These are phyloP conservation scores for Rhodomyrtus tomentosa DNA, from an alignment of 345 rosid species.

Conservation along the genomic window DNA sequence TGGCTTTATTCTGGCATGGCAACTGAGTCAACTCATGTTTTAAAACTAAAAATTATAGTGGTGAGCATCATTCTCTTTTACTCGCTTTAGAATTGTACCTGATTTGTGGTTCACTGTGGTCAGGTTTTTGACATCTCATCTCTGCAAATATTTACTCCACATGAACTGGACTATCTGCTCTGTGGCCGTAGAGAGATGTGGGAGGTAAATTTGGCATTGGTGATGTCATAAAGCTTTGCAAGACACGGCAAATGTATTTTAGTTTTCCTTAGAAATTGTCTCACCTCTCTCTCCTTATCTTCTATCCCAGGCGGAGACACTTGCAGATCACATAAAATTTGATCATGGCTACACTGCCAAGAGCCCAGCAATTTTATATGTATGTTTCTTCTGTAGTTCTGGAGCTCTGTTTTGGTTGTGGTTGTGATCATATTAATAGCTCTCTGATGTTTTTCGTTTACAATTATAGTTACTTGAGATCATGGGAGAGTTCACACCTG, in stretches of 20 bases:
- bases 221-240: not conserved
- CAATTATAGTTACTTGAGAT: constrained; percentile 72
- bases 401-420: not conserved
- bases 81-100: not conserved
- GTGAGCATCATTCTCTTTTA: not conserved
- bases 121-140: constrained; percentile 94
- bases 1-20: not conserved
- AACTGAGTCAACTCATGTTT: not conserved
- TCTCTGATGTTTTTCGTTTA: not conserved
- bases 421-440: not conserved
- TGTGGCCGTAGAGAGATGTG: constrained; percentile 98
- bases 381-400: constrained; percentile 18
- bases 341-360: constrained; percentile 97
- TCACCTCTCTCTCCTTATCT: not conserved
- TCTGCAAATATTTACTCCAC: constrained; percentile 84
- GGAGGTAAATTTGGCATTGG: constrained; percentile 45
- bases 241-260: not conserved
- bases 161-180: constrained; percentile 81
- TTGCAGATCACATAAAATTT: constrained; percentile 86
- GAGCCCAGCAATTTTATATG: constrained; percentile 84
- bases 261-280: not conserved
- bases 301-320: constrained; percentile 59
- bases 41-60: not conserved
- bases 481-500: constrained; percentile 95
- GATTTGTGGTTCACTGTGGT: not conserved